Evolutionary conservation across 2,329 filamentous ascomycete species (phyloP).

Genomic region (Chaetomium sp.): DNA sequence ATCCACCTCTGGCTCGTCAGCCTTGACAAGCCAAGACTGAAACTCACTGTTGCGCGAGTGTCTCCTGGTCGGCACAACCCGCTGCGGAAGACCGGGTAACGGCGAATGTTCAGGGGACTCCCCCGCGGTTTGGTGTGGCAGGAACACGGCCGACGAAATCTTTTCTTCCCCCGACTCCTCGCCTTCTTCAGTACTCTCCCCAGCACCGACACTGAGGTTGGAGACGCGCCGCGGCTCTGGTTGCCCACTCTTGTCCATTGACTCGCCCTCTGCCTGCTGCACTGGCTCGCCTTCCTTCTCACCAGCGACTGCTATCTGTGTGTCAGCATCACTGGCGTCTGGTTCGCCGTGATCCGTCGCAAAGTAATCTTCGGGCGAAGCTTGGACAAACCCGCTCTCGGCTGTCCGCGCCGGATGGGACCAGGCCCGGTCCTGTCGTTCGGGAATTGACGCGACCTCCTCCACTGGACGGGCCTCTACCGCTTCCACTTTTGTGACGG

Average conservation of each 20-base stretch:
- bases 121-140: slow-evolving; percentile 62
- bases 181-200: slow-evolving; percentile 40
- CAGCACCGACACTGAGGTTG: slow-evolving; percentile 33
- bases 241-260: slow-evolving; percentile 8
- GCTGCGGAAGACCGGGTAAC: slow-evolving; percentile 16
- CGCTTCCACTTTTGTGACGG: slow-evolving; percentile 11
- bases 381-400: slow-evolving; percentile 10
- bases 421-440: slow-evolving; percentile 7
- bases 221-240: slow-evolving; percentile 31
- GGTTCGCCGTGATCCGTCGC: slow-evolving; percentile 8
- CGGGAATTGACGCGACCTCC: not conserved
- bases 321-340: not conserved
- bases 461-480: slow-evolving; percentile 1
- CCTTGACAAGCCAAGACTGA: slow-evolving; percentile 53
- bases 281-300: not conserved
- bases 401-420: slow-evolving; percentile 12
- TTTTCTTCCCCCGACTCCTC: slow-evolving; percentile 72
- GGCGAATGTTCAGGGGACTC: slow-evolving; percentile 27
- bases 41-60: slow-evolving; percentile 32
- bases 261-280: slow-evolving; percentile 5
- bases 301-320: not conserved
- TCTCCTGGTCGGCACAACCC: slow-evolving; percentile 17
- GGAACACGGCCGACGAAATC: slow-evolving; percentile 78
- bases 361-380: slow-evolving; percentile 21
- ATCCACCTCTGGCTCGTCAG: slow-evolving; percentile 42